Conservation (phyloP, 2,329 filamentous ascomycete genomes). For the Calonectria fujianensis region DNA sequence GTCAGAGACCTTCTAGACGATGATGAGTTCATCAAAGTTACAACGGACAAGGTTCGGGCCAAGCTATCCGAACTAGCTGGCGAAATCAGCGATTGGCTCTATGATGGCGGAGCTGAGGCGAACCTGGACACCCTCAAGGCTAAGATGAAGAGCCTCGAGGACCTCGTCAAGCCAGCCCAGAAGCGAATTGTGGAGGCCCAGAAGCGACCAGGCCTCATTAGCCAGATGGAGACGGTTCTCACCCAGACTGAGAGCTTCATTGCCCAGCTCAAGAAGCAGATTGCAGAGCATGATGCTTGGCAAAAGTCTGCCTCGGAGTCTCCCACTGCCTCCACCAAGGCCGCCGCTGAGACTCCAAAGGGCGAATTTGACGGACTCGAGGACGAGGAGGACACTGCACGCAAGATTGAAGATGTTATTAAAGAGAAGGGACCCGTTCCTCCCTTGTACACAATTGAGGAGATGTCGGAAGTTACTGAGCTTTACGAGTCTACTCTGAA, state of each 20-base stretch:
- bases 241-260: constrained; percentile 83
- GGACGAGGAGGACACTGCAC: constrained; percentile 74
- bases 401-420: constrained; percentile 66
- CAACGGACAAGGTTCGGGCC: constrained; percentile 80
- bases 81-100: constrained; percentile 90
- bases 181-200: constrained; percentile 83
- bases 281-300: constrained; percentile 80
- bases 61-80: constrained; percentile 81
- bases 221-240: constrained; percentile 81
- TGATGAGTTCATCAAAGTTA: constrained; percentile 82
- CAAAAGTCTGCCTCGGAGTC: constrained; percentile 69
- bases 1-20: constrained; percentile 88
- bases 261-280: constrained; percentile 80
- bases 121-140: constrained; percentile 83
- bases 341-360: constrained; percentile 69
- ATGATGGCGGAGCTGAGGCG: constrained; percentile 87
- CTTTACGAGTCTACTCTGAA: constrained; percentile 76
- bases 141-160: constrained; percentile 85
- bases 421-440: constrained; percentile 73
- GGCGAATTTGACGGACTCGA: constrained; percentile 85
- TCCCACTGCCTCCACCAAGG: constrained; percentile 68
- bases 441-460: constrained; percentile 82
- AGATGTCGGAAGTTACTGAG: constrained; percentile 80
- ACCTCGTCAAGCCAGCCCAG: constrained; percentile 85
- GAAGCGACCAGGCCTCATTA: constrained; percentile 82